Evolutionary conservation across 805 yeast genomes (phyloP).

Genomic region (Pichia exigua): DNA sequence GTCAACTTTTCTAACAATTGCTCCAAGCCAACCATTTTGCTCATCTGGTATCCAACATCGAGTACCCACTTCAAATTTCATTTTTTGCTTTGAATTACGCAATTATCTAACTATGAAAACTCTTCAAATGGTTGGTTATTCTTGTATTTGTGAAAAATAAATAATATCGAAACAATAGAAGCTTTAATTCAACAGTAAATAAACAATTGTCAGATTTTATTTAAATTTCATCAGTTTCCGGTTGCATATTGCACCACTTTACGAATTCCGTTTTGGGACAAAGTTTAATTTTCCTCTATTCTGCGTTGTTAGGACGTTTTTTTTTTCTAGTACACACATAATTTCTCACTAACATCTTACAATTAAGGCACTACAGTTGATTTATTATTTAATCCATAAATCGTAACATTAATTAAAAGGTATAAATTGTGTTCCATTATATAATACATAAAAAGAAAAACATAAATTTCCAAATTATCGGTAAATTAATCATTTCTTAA

Average conservation of each 20-base stretch:
- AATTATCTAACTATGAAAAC: neutral
- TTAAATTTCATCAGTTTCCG: neutral
- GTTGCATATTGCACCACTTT: neutral
- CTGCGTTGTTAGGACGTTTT: neutral
- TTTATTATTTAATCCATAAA: neutral
- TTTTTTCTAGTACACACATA: too few relatives aligned
- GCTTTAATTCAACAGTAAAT: neutral
- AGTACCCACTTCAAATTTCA: constrained; percentile 10
- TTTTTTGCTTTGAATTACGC: neutral
- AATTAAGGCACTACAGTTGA: too few relatives aligned
- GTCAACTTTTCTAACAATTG: constrained; percentile 40
- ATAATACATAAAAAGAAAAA: neutral
- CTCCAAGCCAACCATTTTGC: constrained; percentile 67
- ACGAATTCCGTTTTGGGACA: neutral
- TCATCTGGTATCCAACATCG: constrained; percentile 81
- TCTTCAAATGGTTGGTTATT: neutral
- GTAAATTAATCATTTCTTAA: neutral
- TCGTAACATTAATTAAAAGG: neutral
- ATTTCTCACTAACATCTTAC: neutral
- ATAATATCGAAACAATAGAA: neutral
- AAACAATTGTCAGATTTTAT: neutral
- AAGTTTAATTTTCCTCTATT: too few relatives aligned
- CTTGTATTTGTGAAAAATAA: neutral
- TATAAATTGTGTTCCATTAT: neutral
- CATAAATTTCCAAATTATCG: neutral